Conservation (phyloP, 2,329 filamentous ascomycete genomes). For the Ophiobolus disseminans region DNA sequence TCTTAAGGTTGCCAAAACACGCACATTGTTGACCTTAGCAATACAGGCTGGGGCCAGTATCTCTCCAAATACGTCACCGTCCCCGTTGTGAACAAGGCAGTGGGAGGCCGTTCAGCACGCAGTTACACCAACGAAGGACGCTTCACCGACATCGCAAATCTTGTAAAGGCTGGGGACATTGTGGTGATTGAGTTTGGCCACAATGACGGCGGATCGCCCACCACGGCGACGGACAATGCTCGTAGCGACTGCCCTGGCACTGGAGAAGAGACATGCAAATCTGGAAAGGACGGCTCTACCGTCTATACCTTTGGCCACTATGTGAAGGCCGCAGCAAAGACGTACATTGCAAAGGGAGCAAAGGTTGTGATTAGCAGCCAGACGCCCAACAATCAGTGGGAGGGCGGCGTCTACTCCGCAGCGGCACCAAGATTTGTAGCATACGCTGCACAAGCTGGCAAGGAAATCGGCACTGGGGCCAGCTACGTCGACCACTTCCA, state of each 20-base stretch:
- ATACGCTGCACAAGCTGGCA: constrained; percentile 57
- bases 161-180: constrained; percentile 64
- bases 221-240: constrained; percentile 62
- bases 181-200: constrained; percentile 74
- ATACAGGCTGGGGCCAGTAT: constrained; percentile 67
- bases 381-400: neutral
- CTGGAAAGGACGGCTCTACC: constrained; percentile 61
- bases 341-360: constrained; percentile 61
- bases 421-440: constrained; percentile 64
- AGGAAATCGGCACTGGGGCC: too few relatives aligned
- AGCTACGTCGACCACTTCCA: too few relatives aligned
- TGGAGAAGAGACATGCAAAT: constrained; percentile 60
- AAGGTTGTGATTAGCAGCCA: constrained; percentile 57
- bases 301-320: constrained; percentile 68
- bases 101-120: constrained; percentile 69
- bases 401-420: constrained; percentile 52
- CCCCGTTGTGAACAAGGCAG: constrained; percentile 65
- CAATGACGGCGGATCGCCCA: constrained; percentile 64
- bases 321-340: constrained; percentile 61
- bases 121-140: constrained; percentile 70
- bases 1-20: too few relatives aligned
- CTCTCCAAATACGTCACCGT: constrained; percentile 56
- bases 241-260: constrained; percentile 64
- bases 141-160: constrained; percentile 62
- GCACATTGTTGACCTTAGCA: too few relatives aligned